These are phyloP conservation scores for Saccharomyces jurei DNA, from an alignment of 805 yeast genomes.

Conservation along the genomic window DNA sequence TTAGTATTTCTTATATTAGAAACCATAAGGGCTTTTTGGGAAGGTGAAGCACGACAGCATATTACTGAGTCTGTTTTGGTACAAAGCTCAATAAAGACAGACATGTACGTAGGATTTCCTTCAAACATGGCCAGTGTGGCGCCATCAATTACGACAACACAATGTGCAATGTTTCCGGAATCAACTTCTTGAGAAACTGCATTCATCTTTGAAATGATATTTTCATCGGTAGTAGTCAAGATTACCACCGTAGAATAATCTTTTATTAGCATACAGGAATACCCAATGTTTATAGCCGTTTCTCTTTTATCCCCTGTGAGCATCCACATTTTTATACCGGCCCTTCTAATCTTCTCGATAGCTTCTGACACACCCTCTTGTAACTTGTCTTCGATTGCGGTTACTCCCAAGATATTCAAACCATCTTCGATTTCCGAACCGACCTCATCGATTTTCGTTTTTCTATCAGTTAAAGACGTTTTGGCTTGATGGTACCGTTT, in stretches of 20 bases:
- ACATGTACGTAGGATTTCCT: slow-evolving; percentile 58
- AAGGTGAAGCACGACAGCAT: slow-evolving; percentile 93
- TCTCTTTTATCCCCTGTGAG: slow-evolving; percentile 96
- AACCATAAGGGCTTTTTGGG: slow-evolving; percentile 91
- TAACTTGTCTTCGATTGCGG: slow-evolving; percentile 94
- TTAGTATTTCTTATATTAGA: slow-evolving; percentile 64
- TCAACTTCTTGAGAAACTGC: slow-evolving; percentile 69
- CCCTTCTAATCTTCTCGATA: slow-evolving; percentile 82
- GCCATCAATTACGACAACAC: slow-evolving; percentile 95
- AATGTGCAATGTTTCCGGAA: slow-evolving; percentile 76
- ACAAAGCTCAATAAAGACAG: slow-evolving; percentile 77
- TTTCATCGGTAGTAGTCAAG: slow-evolving; percentile 48
- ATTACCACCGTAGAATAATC: slow-evolving; percentile 85
- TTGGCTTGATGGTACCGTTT: slow-evolving; percentile 64
- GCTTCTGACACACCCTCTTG: slow-evolving; percentile 97
- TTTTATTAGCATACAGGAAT: slow-evolving; percentile 85
- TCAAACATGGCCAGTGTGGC: slow-evolving; percentile 69
- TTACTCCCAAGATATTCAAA: slow-evolving; percentile 76
- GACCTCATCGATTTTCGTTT: slow-evolving; percentile 53
- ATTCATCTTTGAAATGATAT: slow-evolving; percentile 57
- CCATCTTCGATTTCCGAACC: slow-evolving; percentile 67
- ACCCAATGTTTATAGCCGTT: slow-evolving; percentile 95
- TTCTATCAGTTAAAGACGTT: slow-evolving; percentile 62
- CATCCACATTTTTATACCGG: slow-evolving; percentile 97
- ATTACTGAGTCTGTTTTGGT: slow-evolving; percentile 84